phyloP scores from a whole-genome alignment of 208 protist genomes.

The Acanthamoeba polyphaga region DNA sequence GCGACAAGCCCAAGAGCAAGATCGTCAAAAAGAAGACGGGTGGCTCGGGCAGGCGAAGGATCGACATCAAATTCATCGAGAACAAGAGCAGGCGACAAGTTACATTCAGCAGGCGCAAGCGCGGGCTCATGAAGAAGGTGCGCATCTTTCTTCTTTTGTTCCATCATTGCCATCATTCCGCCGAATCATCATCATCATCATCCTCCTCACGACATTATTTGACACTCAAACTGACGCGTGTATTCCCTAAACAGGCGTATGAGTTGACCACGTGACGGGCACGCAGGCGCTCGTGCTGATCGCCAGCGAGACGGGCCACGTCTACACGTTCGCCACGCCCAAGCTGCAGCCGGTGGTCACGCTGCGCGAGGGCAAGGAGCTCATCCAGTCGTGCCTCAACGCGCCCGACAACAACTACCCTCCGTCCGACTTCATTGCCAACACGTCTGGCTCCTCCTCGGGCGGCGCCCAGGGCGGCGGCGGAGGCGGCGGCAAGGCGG shows the following conservation, averaged over 20 bases:
- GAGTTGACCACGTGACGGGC: constrained; percentile 92
- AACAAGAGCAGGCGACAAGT: constrained; percentile 91
- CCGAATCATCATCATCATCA: too few species aligned
- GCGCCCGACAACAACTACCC: constrained; percentile 85
- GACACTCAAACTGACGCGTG: constrained; percentile 89
- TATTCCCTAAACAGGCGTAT: constrained; percentile 86
- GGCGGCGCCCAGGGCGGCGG: not conserved
- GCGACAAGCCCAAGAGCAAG: constrained; percentile 6
- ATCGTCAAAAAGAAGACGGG: constrained; percentile 78
- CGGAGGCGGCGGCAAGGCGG: not conserved
- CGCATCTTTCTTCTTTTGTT: not conserved
- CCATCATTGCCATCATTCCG: not conserved
- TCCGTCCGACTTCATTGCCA: constrained; percentile 67
- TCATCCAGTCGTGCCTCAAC: constrained; percentile 92
- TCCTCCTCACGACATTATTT: too few species aligned
- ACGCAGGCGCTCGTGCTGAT: constrained; percentile 92
- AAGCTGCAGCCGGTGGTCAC: constrained; percentile 92
- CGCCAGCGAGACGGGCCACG: constrained; percentile 91
- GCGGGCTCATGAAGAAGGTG: constrained; percentile 93
- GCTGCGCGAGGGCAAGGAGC: constrained; percentile 89
- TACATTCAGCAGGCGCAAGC: constrained; percentile 92
- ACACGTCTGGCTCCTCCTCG: not conserved
- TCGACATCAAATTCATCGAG: constrained; percentile 93
- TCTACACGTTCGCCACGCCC: constrained; percentile 93
- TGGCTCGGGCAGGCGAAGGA: constrained; percentile 88